Evolutionary conservation across 2,329 filamentous ascomycete genomes (phyloP).

Genomic region (Fusarium napiforme): DNA sequence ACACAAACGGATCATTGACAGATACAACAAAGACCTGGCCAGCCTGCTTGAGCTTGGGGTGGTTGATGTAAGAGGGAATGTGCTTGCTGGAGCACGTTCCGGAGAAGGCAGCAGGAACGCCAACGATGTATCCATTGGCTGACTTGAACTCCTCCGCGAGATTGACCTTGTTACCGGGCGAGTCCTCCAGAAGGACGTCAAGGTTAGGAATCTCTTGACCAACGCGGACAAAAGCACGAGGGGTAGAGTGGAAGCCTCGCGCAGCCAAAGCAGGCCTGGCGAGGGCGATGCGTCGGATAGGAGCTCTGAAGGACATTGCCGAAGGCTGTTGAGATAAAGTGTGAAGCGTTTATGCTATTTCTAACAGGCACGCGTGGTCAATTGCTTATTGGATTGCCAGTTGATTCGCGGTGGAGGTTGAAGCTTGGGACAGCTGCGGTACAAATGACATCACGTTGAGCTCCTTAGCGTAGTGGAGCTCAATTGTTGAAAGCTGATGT

Average conservation of each 20-base stretch:
- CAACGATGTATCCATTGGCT: slow-evolving; percentile 83
- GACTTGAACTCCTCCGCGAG: slow-evolving; percentile 78
- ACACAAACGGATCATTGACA: slow-evolving; percentile 97
- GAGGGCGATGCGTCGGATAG: slow-evolving; percentile 49
- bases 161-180: slow-evolving; percentile 92
- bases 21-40: slow-evolving; percentile 90
- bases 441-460: slow-evolving; percentile 42
- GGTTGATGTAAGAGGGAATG: slow-evolving; percentile 87
- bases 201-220: slow-evolving; percentile 84
- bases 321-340: neutral
- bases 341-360: slow-evolving; percentile 3
- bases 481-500: neutral
- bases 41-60: slow-evolving; percentile 79
- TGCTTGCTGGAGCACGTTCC: slow-evolving; percentile 71
- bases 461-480: slow-evolving; percentile 24
- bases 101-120: slow-evolving; percentile 83
- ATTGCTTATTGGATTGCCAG: slow-evolving; percentile 23
- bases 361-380: slow-evolving; percentile 7
- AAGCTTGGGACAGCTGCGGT: slow-evolving; percentile 16
- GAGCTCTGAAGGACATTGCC: slow-evolving; percentile 52
- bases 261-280: slow-evolving; percentile 44
- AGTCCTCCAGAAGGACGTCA: slow-evolving; percentile 82
- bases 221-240: slow-evolving; percentile 73
- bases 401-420: slow-evolving; percentile 17
- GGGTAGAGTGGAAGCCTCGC: slow-evolving; percentile 72